These are phyloP conservation scores for Sporisorium iseilematis-ciliati DNA, from an alignment of 1,284 basidiomycete genomes.

Conservation along the genomic window DNA sequence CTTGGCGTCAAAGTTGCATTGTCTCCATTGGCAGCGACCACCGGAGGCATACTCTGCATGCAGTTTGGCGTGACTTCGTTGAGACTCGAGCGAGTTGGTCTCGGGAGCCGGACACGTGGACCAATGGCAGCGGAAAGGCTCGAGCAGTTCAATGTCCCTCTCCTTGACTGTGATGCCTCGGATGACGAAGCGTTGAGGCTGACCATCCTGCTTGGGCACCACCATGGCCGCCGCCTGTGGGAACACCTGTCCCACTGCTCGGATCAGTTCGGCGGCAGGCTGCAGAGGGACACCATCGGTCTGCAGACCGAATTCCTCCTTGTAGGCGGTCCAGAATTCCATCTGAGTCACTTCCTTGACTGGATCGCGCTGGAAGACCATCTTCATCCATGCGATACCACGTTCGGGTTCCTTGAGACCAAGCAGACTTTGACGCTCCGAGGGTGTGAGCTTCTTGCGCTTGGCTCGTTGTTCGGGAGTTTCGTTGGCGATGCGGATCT, in stretches of 20 bases:
- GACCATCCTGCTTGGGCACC: constrained; percentile 76
- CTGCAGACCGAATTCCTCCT: constrained; percentile 72
- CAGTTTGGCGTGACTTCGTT: constrained; percentile 50
- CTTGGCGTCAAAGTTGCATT: constrained; percentile 49
- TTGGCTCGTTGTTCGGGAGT: constrained; percentile 47
- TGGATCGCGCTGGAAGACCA: constrained; percentile 79
- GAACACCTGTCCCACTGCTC: constrained; percentile 82
- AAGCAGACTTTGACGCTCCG: constrained; percentile 41
- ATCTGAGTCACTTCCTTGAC: constrained; percentile 86
- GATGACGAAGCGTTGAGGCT: constrained; percentile 77
- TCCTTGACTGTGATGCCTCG: constrained; percentile 75
- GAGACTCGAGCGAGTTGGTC: constrained; percentile 37
- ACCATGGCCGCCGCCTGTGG: constrained; percentile 85
- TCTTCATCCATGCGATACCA: constrained; percentile 74
- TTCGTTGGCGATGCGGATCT: constrained; percentile 33
- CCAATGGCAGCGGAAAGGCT: constrained; percentile 58
- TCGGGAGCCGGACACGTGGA: constrained; percentile 49
- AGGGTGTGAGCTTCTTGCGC: constrained; percentile 44
- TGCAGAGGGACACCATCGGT: constrained; percentile 75
- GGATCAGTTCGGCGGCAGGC: constrained; percentile 86
- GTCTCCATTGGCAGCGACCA: constrained; percentile 58
- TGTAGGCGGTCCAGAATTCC: constrained; percentile 89
- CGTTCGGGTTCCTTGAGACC: constrained; percentile 60
- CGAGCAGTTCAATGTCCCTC: constrained; percentile 39
- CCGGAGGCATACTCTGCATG: constrained; percentile 47